Evolutionary conservation across 352 stramenopile genomes (phyloP), one percentile per base, ranked within the genome.

Genomic region (Globisporangium irregulare): DNA sequence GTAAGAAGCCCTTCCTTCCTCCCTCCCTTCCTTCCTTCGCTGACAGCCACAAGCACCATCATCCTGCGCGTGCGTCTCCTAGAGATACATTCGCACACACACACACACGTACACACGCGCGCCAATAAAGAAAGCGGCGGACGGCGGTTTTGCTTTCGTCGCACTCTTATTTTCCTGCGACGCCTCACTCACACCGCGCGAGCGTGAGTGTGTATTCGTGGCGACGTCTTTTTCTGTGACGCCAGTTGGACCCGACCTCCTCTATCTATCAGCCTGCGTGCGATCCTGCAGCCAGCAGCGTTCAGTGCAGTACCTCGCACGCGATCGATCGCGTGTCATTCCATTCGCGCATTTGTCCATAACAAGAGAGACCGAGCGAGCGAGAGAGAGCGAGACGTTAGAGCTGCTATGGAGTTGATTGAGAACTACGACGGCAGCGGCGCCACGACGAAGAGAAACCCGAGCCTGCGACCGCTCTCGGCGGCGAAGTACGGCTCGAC

Each of bases 381-480:
- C 27, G 27, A 50, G 18, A 54, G 46, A 54, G 43, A 43, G 29
- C 24, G 27, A 18, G 55, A 10, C 10, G 36, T 10, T 43, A 14
- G 9, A 15, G 36, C 36, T 14, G 9, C 36, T 15, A 64, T 70
- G 65, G 65, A 70, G 50, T 20, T 70, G 48, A 70, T 70, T 10
- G 65, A 70, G n/a, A 51, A 70, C 65, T 70, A 70, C 58, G 41
- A 57, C n/a, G 10, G 46, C 25, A 48, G 41, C 15, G 41, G 41
- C 41, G 14, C 41, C 41, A 46, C 25, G 14, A 24, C 18, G 20
- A 62, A 38, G 65, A 50, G 65, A 20, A 62, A 34, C 24, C 32
- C 46, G 10, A 38, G 36, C 22, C 36, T 69, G 38, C 38, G 64
- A 3, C 43, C 64, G 29, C 55, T 69, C 32, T 29, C 43, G 7